phyloP scores from a whole-genome alignment of 106 monocot genomes.

The Phalaenopsis equestris region DNA sequence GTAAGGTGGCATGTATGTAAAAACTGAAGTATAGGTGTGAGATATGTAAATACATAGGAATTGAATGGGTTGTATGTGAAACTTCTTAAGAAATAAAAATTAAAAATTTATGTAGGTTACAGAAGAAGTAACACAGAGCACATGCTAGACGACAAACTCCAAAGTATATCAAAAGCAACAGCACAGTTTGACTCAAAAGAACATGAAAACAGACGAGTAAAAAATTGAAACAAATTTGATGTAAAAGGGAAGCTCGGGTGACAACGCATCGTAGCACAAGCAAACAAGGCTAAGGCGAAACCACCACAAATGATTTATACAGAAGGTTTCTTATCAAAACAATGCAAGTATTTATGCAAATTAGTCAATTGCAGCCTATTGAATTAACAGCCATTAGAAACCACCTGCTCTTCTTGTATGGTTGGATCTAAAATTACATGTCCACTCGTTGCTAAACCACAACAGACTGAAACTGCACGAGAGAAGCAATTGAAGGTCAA shows the following conservation, averaged over 20 bases:
- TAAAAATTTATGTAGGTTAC: background rate
- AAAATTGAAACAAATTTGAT: background rate
- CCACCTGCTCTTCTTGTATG: slow-evolving; percentile 73
- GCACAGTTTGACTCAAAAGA: background rate
- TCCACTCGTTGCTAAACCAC: slow-evolving; percentile 55
- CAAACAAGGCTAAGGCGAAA: background rate
- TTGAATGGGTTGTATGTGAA: no score
- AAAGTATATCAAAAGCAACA: background rate
- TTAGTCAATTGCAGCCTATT: background rate
- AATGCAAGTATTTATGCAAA: background rate
- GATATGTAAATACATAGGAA: no score
- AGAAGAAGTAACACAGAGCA: background rate
- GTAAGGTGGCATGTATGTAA: no score
- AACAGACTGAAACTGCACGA: slow-evolving; percentile 73
- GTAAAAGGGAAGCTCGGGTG: background rate
- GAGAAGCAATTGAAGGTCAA: background rate
- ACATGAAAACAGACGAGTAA: background rate
- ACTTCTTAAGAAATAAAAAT: background rate
- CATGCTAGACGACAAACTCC: background rate
- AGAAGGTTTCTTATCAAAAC: slow-evolving; percentile 1
- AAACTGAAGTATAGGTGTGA: no score
- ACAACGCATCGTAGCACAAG: background rate
- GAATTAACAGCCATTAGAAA: slow-evolving; percentile 2
- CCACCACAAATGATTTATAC: background rate
- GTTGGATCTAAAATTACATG: slow-evolving; percentile 70